A percentile compares a stretch with the other conserved stretches of the same genome.
Evolutionary conservation across 1,284 basidiomycete genomes (phyloP).

Genomic region (Ganoderma multipileum): DNA sequence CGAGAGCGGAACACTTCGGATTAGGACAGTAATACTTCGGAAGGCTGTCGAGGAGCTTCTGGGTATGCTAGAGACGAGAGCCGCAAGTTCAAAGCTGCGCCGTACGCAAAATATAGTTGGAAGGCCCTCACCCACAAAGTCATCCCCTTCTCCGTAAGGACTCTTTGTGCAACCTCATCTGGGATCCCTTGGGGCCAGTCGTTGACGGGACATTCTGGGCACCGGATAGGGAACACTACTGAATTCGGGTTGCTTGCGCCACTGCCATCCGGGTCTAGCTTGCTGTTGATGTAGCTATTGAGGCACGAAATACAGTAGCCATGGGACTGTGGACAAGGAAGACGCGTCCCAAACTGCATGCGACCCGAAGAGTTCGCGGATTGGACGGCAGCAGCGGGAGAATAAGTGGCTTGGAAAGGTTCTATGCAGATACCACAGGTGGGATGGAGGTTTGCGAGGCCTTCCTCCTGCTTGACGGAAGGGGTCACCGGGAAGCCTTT

Average conservation of each 20-base stretch:
- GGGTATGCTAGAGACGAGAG: constrained; percentile 40
- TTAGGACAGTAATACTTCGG: constrained; percentile 50
- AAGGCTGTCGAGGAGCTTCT: constrained; percentile 46
- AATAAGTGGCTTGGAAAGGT: constrained; percentile 44
- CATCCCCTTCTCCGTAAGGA: constrained; percentile 44
- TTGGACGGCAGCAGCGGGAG: constrained; percentile 42
- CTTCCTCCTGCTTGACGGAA: constrained; percentile 19
- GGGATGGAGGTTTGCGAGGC: constrained; percentile 13
- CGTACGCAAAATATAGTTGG: background rate
- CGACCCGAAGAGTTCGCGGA: constrained; percentile 45
- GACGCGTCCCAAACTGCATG: constrained; percentile 44
- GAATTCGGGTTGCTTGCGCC: constrained; percentile 37
- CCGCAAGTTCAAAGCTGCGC: background rate
- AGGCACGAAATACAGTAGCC: constrained; percentile 48
- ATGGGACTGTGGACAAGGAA: constrained; percentile 47
- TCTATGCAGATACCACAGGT: constrained; percentile 51
- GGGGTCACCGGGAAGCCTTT: constrained; percentile 13
- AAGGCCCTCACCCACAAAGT: constrained; percentile 43
- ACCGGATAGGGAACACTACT: constrained; percentile 48
- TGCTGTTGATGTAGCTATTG: constrained; percentile 43
- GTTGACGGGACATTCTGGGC: constrained; percentile 45
- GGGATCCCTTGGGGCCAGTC: constrained; percentile 45
- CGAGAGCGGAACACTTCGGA: constrained; percentile 45
- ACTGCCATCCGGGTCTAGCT: constrained; percentile 45
- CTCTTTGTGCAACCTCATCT: constrained; percentile 43